Base-by-base conservation (phyloP, 2,329 filamentous ascomycete species). In the Xenoacremonium recifei region DNA sequence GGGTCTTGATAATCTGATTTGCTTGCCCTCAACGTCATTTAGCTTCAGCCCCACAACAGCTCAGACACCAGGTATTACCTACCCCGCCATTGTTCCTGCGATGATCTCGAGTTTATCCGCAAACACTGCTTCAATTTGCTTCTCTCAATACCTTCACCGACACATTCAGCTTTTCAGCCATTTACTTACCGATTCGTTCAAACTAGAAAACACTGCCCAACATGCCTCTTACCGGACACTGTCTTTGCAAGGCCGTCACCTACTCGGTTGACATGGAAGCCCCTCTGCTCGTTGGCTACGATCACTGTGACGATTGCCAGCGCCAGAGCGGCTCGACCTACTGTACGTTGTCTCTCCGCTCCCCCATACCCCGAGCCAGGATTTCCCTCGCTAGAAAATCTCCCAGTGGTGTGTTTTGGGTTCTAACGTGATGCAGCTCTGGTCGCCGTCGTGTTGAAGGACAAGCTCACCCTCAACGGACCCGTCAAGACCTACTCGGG, bases 291-390 rank as follows among this genome's bases (percentile, higher is more conserved):
- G 79, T 77, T 38, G 82, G 76, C 50, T 85, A 86, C 63, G 84
- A 86, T 61, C 82, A 86, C 71, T 86, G 82, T 58, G 82, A 86
- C 59, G 82, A 85, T 67, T 86, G 82, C 74, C 82, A 86, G 67
- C 80, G 82, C 59, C 82, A 86, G 68, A 77, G 68, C 37, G 82
- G 82, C 50, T 85, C 80, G 15, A 84, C 82, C 44, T 86, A 86
- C 65, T 85, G 79, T 82, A 65, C 49, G 76, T 60, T 9, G 9
- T 4, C n/a, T 20, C 16, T 30, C 25, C 17, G 32, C 20, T 12
- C 25, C 21, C n/a, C n/a, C n/a, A n/a, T n/a, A n/a, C n/a, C n/a
- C n/a, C n/a, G n/a, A n/a, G n/a, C n/a, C n/a, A n/a, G n/a, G n/a
- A n/a, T n/a, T n/a, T n/a, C n/a, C n/a, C n/a, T n/a, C n/a, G n/a